These are phyloP conservation scores for Mimosa bimucronata DNA, from an alignment of 306 rosid species.

Conservation along the genomic window DNA sequence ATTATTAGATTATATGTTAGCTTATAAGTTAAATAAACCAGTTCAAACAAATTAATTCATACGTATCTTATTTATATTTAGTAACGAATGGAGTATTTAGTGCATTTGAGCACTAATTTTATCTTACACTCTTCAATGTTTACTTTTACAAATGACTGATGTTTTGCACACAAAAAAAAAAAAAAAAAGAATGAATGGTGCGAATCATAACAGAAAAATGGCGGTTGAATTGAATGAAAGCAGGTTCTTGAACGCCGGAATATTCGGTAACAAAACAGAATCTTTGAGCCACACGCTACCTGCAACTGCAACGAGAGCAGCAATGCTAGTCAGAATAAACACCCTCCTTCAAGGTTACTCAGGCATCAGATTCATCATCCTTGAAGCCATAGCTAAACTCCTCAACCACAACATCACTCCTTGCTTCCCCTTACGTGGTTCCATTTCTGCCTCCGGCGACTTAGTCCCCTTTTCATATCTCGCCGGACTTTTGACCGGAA, in stretches of 20 bases:
- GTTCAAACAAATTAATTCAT: too few species aligned
- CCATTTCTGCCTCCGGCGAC: constrained; percentile 56
- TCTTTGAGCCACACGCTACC: constrained; percentile 40
- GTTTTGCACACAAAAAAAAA: too few species aligned
- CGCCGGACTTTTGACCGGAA: constrained; percentile 44
- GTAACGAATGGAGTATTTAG: too few species aligned
- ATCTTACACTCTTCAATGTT: too few species aligned
- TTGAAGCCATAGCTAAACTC: constrained; percentile 46
- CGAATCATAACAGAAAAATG: too few species aligned
- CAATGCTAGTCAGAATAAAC: constrained; percentile 51
- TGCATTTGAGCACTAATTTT: too few species aligned
- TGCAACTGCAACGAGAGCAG: constrained; percentile 46
- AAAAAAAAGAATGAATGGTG: too few species aligned
- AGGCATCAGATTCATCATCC: constrained; percentile 53
- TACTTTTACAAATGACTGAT: too few species aligned
- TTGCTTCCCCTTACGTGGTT: constrained; percentile 50
- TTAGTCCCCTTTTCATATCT: constrained; percentile 56
- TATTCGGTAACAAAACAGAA: constrained; percentile 35
- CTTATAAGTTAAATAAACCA: too few species aligned
- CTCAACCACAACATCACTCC: constrained; percentile 56
- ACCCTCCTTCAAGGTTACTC: constrained; percentile 56
- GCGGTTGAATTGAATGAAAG: too few species aligned
- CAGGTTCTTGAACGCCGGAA: constrained; percentile 47
- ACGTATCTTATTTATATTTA: too few species aligned
- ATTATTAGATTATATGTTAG: too few species aligned